Conservation (phyloP, 441 rosid genomes). For the Eruca vesicaria region DNA sequence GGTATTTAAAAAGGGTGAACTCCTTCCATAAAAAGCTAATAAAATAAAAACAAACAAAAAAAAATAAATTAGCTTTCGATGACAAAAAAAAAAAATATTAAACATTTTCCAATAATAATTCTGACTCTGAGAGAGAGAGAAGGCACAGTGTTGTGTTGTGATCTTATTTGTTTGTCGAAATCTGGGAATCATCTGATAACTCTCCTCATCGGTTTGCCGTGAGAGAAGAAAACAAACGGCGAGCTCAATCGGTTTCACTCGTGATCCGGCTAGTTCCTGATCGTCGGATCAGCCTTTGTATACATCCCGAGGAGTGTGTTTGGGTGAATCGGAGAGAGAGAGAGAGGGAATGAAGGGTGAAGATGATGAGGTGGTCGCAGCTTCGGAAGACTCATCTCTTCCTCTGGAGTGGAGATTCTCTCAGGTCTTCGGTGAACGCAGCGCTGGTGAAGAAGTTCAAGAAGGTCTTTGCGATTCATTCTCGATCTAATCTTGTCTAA, state of each 20-base stretch:
- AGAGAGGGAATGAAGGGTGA: conserved; percentile 55
- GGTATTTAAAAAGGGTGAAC: too few species aligned
- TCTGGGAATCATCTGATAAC: conserved; percentile 31
- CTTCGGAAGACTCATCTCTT: conserved; percentile 44
- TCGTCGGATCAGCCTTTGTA: conserved; percentile 16
- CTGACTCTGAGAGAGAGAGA: background rate
- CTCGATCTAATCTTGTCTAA: background rate
- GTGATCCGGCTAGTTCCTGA: conserved; percentile 19
- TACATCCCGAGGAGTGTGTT: background rate
- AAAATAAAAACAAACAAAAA: too few species aligned
- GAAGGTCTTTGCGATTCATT: conserved; percentile 53
- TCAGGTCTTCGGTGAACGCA: conserved; percentile 76
- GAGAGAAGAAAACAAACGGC: conserved; percentile 14
- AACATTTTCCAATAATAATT: background rate
- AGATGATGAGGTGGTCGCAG: conserved; percentile 52
- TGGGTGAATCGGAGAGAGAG: conserved; percentile 24
- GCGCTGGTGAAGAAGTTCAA: conserved; percentile 79
- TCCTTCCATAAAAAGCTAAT: too few species aligned
- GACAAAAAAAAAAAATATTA: too few species aligned
- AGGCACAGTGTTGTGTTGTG: conserved; percentile 20
- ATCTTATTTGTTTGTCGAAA: conserved; percentile 34
- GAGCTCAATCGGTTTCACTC: background rate
- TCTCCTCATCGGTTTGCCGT: conserved; percentile 1
- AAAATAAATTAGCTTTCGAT: too few species aligned
- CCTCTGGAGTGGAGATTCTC: conserved; percentile 77